Conservation (phyloP, 1,284 basidiomycete species). For the Fomitopsis betulina region DNA sequence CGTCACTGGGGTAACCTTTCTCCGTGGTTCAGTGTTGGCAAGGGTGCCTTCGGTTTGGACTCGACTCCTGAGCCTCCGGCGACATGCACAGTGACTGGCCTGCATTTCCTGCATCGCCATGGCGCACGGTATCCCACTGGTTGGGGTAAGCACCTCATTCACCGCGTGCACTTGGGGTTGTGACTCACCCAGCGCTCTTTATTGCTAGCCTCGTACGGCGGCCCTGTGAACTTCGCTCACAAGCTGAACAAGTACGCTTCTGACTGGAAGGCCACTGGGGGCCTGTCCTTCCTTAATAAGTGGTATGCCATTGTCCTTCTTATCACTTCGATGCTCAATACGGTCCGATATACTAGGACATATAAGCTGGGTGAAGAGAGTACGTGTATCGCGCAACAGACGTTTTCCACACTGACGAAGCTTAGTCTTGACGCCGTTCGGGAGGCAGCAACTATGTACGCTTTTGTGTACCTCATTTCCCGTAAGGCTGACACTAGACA, state of each 20-base stretch:
- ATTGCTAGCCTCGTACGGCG: slow-evolving; percentile 53
- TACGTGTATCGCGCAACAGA: slow-evolving; percentile 22
- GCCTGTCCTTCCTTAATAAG: slow-evolving; percentile 69
- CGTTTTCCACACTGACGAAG: background rate
- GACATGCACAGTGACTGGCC: slow-evolving; percentile 63
- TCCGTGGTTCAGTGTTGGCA: slow-evolving; percentile 79
- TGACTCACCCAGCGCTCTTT: background rate
- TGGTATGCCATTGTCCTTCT: slow-evolving; percentile 40
- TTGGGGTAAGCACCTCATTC: slow-evolving; percentile 43
- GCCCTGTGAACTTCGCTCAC: slow-evolving; percentile 58
- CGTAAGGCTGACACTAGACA: background rate
- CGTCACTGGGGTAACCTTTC: slow-evolving; percentile 81
- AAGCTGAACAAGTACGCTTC: slow-evolving; percentile 50
- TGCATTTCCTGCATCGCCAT: slow-evolving; percentile 78
- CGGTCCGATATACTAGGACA: slow-evolving; percentile 44
- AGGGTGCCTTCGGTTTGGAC: slow-evolving; percentile 66
- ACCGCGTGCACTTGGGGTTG: slow-evolving; percentile 8
- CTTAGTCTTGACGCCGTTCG: slow-evolving; percentile 78
- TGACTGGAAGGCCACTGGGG: slow-evolving; percentile 59
- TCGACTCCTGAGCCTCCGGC: slow-evolving; percentile 68
- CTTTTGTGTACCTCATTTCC: background rate
- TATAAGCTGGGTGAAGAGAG: slow-evolving; percentile 80
- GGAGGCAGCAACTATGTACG: slow-evolving; percentile 71
- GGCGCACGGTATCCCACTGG: slow-evolving; percentile 78
- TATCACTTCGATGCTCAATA: background rate